A percentile compares a stretch with the other conserved stretches of the same genome.
Evolutionary conservation across 768 basidiomycete genomes (phyloP).

Genomic region (Calocera cornea): DNA sequence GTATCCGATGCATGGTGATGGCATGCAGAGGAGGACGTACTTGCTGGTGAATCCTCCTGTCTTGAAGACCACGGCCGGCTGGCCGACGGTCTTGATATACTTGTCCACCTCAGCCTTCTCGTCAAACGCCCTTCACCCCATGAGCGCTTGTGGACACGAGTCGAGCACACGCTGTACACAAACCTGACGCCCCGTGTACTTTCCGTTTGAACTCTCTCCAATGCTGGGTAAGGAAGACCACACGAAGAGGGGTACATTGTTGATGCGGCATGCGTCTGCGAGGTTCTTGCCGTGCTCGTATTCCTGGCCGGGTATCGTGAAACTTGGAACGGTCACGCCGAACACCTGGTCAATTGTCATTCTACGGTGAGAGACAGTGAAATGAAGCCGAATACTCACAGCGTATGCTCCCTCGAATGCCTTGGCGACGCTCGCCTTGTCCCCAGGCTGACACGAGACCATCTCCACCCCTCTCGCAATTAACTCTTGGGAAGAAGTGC

Average conservation of each 20-base stretch:
- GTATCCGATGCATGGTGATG: not conserved
- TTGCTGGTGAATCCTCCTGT: not conserved
- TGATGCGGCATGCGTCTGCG: slow-evolving; percentile 20
- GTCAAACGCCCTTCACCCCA: not conserved
- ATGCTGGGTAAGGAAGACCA: slow-evolving; percentile 9
- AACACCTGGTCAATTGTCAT: not conserved
- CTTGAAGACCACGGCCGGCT: not conserved
- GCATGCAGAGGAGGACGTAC: not conserved
- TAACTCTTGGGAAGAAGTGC: slow-evolving; percentile 6
- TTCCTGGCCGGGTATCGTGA: not conserved
- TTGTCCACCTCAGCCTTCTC: not conserved
- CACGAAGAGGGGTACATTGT: slow-evolving; percentile 18
- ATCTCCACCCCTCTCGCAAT: not conserved
- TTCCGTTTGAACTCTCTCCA: not conserved
- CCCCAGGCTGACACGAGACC: not conserved
- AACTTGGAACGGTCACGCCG: not conserved
- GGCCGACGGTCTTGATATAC: not conserved
- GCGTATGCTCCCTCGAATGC: not conserved
- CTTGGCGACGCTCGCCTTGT: not conserved
- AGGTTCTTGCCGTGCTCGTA: slow-evolving; percentile 17
- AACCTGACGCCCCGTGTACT: not conserved
- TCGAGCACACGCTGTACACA: not conserved
- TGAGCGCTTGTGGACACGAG: no score
- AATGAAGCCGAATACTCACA: no score
- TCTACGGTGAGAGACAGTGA: not conserved